Percentiles rank a stretch among this genome's conserved stretches.
Conservation (phyloP, 768 basidiomycete genomes). For the Boletus rubroflammeus region DNA sequence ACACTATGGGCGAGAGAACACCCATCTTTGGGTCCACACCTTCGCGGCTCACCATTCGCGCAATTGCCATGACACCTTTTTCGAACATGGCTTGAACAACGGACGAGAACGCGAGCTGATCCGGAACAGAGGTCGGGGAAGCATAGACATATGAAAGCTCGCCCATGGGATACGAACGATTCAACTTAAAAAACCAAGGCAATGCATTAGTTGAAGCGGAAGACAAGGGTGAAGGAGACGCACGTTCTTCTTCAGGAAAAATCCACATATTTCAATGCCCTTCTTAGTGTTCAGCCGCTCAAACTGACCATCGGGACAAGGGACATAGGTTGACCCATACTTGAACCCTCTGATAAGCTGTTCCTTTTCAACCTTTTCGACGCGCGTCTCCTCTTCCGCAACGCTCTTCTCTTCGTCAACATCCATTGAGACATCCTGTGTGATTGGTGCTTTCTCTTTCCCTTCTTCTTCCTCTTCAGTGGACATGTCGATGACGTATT, state of each 20-base stretch:
- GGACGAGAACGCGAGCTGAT: conserved; percentile 84
- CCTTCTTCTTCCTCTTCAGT: conserved; percentile 33
- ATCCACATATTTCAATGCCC: conserved; percentile 86
- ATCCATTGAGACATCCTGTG: conserved; percentile 17
- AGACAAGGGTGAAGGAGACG: conserved; percentile 11
- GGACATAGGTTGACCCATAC: conserved; percentile 86
- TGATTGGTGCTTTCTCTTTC: conserved; percentile 15
- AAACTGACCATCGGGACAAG: conserved; percentile 84
- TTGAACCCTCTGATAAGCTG: conserved; percentile 80
- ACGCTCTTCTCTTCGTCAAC: conserved; percentile 33
- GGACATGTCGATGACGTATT: conserved; percentile 55
- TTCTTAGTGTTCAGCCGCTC: conserved; percentile 66
- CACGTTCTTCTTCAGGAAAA: conserved; percentile 70
- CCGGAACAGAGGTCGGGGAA: conserved; percentile 56
- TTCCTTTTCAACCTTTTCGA: conserved; percentile 69
- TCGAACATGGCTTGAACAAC: conserved; percentile 77
- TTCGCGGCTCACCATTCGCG: conserved; percentile 75
- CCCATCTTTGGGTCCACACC: conserved; percentile 84
- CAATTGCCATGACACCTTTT: conserved; percentile 69
- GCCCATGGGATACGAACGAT: conserved; percentile 76
- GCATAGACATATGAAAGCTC: conserved; percentile 88
- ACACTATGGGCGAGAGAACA: conserved; percentile 58
- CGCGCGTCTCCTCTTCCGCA: conserved; percentile 33
- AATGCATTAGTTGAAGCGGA: background rate
- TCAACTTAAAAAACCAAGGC: conserved; percentile 56